A percentile compares a stretch with the other conserved stretches of the same genome.
Conservation (phyloP, 2,329 filamentous ascomycete species). For the Pestalotiopsis sp. region DNA sequence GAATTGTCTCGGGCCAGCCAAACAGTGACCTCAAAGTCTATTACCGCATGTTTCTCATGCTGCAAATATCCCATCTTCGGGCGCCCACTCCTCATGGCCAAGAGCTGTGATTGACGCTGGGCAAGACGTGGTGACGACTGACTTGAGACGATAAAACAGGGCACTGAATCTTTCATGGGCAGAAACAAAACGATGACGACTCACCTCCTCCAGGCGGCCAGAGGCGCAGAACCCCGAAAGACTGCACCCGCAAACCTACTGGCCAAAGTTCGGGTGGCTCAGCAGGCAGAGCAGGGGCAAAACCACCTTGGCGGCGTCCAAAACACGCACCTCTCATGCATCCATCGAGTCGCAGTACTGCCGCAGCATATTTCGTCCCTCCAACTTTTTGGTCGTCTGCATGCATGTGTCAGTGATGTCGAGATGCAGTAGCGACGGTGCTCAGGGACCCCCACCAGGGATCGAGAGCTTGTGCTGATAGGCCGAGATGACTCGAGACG, state of each 20-base stretch:
- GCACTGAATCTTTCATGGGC: background rate
- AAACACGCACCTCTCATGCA: background rate
- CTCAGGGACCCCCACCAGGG: background rate
- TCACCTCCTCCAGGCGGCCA: background rate
- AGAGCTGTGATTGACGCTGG: background rate
- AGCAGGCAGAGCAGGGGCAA: background rate
- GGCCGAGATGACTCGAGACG: conserved; percentile 1
- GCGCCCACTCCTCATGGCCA: background rate
- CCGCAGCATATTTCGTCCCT: background rate
- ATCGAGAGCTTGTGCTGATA: background rate
- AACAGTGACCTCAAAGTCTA: background rate
- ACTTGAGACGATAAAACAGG: background rate
- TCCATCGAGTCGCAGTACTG: background rate
- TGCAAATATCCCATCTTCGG: background rate
- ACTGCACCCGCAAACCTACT: background rate
- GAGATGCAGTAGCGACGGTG: conserved; percentile 23
- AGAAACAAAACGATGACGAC: background rate
- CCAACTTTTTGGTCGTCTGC: background rate
- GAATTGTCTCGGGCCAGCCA: background rate
- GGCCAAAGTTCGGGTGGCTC: background rate
- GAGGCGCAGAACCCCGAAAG: background rate
- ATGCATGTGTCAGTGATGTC: conserved; percentile 21
- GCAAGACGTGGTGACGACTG: background rate
- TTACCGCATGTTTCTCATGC: background rate
- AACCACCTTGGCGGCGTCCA: background rate